Evolutionary conservation across 805 yeast species (phyloP).

Genomic region (Saccharomycopsis capsularis): DNA sequence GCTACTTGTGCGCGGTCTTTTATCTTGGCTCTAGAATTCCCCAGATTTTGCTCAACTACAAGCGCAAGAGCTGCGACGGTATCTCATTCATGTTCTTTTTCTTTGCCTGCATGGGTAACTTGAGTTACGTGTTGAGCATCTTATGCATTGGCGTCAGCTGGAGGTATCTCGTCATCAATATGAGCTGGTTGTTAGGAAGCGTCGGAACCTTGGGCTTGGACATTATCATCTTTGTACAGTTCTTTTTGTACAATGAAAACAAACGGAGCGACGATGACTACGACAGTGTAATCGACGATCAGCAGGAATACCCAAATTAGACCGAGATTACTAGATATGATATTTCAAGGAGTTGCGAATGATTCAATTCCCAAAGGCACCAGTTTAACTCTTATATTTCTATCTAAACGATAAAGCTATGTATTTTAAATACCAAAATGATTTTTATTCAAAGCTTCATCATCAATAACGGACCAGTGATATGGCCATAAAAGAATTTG

Average conservation of each 20-base stretch:
- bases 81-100: constrained; percentile 87
- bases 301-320: constrained; percentile 5
- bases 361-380: too few relatives aligned
- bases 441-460: too few relatives aligned
- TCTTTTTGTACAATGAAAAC: constrained; percentile 52
- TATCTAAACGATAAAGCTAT: too few relatives aligned
- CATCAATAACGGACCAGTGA: too few relatives aligned
- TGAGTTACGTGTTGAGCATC: constrained; percentile 84
- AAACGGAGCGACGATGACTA: constrained; percentile 26
- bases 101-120: constrained; percentile 91
- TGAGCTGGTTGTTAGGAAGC: constrained; percentile 90
- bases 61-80: constrained; percentile 91
- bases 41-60: constrained; percentile 77
- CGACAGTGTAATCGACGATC: constrained; percentile 11
- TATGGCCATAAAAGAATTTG: too few relatives aligned
- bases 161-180: constrained; percentile 69
- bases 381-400: too few relatives aligned
- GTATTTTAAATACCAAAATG: too few relatives aligned
- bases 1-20: constrained; percentile 65
- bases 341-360: too few relatives aligned
- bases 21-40: constrained; percentile 89
- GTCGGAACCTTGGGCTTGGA: constrained; percentile 82
- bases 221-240: constrained; percentile 76
- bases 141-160: constrained; percentile 64
- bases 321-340: too few relatives aligned